Evolutionary conservation across 2,329 filamentous ascomycete species (phyloP).

Genomic region (Exophiala spinifera): DNA sequence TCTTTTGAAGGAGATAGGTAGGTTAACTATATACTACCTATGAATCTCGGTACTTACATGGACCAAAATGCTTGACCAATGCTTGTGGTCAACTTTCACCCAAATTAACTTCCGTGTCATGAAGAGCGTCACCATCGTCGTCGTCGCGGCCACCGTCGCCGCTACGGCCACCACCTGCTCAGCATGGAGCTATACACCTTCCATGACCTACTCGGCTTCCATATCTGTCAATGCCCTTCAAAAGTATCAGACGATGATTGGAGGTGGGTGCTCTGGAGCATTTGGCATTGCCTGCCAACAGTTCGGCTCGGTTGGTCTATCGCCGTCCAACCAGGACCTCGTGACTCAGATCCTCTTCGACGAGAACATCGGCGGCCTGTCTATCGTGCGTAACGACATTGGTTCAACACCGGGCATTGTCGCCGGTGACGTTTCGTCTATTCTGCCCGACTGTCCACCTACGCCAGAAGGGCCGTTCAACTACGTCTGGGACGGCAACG

Average conservation of each 20-base stretch:
- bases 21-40: neutral
- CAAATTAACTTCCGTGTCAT: neutral
- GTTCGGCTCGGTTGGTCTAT: slow-evolving; percentile 25
- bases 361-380: slow-evolving; percentile 39
- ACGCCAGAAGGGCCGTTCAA: slow-evolving; percentile 40
- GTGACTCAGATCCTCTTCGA: slow-evolving; percentile 13
- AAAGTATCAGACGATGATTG: slow-evolving; percentile 17
- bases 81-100: neutral
- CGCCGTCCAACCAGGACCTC: slow-evolving; percentile 12
- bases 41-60: slow-evolving; percentile 16
- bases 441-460: slow-evolving; percentile 47
- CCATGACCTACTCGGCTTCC: slow-evolving; percentile 8
- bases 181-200: slow-evolving; percentile 12
- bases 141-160: neutral
- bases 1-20: neutral
- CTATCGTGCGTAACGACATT: slow-evolving; percentile 52
- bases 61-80: slow-evolving; percentile 1
- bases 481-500: slow-evolving; percentile 49
- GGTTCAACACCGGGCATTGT: slow-evolving; percentile 38
- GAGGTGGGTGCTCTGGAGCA: slow-evolving; percentile 14
- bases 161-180: slow-evolving; percentile 4
- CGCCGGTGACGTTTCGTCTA: slow-evolving; percentile 31
- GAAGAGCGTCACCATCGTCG: slow-evolving; percentile 9
- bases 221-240: slow-evolving; percentile 12
- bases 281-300: slow-evolving; percentile 18